Conservation (phyloP, 768 basidiomycete genomes). For the Lactarius hatsudake region DNA sequence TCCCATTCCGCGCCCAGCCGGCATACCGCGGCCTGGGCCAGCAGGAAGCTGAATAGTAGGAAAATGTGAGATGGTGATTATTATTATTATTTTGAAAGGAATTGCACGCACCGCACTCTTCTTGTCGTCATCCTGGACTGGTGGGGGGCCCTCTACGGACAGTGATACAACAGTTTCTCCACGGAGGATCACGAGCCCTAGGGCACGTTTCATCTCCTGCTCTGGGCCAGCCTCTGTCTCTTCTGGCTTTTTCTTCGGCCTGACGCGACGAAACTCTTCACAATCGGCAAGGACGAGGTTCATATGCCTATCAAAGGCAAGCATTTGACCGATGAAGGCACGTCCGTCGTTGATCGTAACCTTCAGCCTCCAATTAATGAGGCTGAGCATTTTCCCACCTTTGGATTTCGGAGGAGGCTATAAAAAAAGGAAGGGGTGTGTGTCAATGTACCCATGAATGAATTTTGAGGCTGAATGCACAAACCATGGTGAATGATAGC, state of each 20-base stretch:
- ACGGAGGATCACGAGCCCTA: slow-evolving; percentile 95
- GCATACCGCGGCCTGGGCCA: slow-evolving; percentile 93
- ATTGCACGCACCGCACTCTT: slow-evolving; percentile 61
- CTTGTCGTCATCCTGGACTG: slow-evolving; percentile 86
- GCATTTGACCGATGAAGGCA: slow-evolving; percentile 94
- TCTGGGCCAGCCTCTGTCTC: slow-evolving; percentile 67
- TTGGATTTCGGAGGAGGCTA: slow-evolving; percentile 96
- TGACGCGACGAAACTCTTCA: slow-evolving; percentile 92
- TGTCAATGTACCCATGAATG: background rate
- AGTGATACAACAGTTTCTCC: slow-evolving; percentile 96
- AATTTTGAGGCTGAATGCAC: background rate
- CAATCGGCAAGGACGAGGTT: slow-evolving; percentile 98
- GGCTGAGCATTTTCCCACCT: slow-evolving; percentile 95
- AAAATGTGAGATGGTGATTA: slow-evolving; percentile 24
- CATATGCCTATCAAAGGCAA: slow-evolving; percentile 99
- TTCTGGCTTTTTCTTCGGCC: slow-evolving; percentile 88
- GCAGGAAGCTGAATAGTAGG: slow-evolving; percentile 58
- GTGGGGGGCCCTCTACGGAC: slow-evolving; percentile 93
- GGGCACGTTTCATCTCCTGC: slow-evolving; percentile 93
- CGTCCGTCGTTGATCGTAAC: slow-evolving; percentile 98
- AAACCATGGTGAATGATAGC: slow-evolving; percentile 26
- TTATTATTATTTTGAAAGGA: background rate
- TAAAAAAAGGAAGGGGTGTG: background rate
- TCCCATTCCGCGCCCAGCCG: slow-evolving; percentile 95
- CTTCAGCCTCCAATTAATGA: slow-evolving; percentile 97